Conservation (phyloP, 208 protist species). For the Novymonas esmeraldas region DNA sequence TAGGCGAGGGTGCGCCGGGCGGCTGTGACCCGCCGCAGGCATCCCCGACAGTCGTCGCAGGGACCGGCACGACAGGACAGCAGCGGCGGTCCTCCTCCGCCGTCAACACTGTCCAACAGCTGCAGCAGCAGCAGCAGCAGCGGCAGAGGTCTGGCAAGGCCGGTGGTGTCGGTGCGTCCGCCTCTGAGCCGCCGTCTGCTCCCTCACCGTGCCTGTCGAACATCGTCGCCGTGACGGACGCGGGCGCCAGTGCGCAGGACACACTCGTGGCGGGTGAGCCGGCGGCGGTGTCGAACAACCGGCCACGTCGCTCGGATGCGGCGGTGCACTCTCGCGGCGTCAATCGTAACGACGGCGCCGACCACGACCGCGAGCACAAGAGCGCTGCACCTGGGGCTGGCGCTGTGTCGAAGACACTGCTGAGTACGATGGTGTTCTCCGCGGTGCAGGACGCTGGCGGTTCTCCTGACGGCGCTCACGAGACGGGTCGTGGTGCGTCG, state of each 20-base stretch:
- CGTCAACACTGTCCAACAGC: too few relatives aligned
- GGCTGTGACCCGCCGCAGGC: too few relatives aligned
- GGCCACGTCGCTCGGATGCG: too few relatives aligned
- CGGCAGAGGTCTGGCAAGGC: too few relatives aligned
- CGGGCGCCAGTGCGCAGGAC: slow-evolving; percentile 1
- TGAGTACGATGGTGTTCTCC: background rate
- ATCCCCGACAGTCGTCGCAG: too few relatives aligned
- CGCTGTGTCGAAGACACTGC: background rate
- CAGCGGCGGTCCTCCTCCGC: too few relatives aligned
- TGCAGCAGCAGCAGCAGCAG: background rate
- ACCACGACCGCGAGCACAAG: too few relatives aligned
- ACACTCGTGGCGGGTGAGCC: background rate
- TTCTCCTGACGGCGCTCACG: background rate
- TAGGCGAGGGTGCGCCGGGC: background rate
- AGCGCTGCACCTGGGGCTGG: background rate
- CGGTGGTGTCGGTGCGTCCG: background rate
- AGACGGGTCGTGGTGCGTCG: background rate
- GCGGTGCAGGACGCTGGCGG: background rate
- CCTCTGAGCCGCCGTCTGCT: background rate
- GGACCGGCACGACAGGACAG: too few relatives aligned
- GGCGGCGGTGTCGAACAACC: too few relatives aligned
- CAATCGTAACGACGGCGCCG: too few relatives aligned
- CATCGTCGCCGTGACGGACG: slow-evolving; percentile 6
- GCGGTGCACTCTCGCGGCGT: too few relatives aligned
- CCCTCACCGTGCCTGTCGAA: slow-evolving; percentile 7